Evolutionary conservation across 345 rosid species (phyloP).

Genomic region (Hypericum perforatum): DNA sequence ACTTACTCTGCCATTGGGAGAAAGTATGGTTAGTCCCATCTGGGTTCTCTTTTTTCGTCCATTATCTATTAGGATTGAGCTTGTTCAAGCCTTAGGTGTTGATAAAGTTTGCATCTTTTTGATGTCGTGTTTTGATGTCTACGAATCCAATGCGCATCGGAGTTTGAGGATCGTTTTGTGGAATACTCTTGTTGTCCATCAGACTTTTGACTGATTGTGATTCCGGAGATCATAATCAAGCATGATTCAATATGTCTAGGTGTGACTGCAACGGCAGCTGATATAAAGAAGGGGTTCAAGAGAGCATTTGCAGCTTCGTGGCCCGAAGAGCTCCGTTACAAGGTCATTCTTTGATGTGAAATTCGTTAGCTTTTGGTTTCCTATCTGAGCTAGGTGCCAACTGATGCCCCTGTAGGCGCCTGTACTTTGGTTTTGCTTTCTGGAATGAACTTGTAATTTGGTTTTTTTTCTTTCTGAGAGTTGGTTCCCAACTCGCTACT

Average conservation of each 20-base stretch:
- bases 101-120: no score
- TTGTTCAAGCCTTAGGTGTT: no score
- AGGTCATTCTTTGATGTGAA: slow-evolving; percentile 27
- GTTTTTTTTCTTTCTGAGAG: no score
- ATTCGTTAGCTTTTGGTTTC: neutral
- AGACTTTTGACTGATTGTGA: no score
- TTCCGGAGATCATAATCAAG: neutral
- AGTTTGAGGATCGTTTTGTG: no score
- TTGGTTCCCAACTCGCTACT: no score
- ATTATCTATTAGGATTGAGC: neutral
- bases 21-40: slow-evolving; percentile 49
- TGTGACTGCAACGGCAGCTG: slow-evolving; percentile 48
- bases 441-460: no score
- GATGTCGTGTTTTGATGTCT: no score
- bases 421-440: neutral
- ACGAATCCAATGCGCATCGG: no score
- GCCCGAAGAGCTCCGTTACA: slow-evolving; percentile 78
- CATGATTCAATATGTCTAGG: slow-evolving; percentile 30
- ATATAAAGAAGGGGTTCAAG: slow-evolving; percentile 73
- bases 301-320: slow-evolving; percentile 74
- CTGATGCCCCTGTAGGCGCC: neutral
- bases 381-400: neutral
- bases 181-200: no score
- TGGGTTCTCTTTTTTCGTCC: neutral
- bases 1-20: slow-evolving; percentile 66